Evolutionary conservation across 306 rosid genomes (phyloP).

Genomic region (Coriaria nepalensis): DNA sequence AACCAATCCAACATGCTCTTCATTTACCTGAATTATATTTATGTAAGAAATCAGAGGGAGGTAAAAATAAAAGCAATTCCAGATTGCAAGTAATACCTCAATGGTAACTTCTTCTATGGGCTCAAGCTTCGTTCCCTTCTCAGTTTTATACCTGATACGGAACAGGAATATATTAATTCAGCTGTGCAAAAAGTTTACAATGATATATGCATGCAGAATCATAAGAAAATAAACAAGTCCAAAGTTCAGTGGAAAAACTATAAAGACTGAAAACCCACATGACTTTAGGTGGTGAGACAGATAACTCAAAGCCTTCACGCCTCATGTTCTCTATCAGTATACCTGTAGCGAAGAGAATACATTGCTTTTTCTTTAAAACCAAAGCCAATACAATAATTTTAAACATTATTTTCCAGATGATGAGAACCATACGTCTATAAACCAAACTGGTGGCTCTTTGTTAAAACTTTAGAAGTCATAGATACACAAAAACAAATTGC

Average conservation of each 20-base stretch:
- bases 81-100: constrained; percentile 42
- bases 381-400: not conserved
- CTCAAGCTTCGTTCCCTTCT: constrained; percentile 63
- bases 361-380: no score
- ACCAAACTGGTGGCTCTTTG: not conserved
- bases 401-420: constrained; percentile 1
- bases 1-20: constrained; percentile 87
- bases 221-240: no score
- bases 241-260: no score
- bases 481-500: constrained; percentile 5
- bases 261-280: constrained; percentile 49
- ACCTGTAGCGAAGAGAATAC: constrained; percentile 34
- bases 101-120: constrained; percentile 93
- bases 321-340: constrained; percentile 96
- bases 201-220: not conserved
- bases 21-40: constrained; percentile 52
- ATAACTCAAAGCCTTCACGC: constrained; percentile 93
- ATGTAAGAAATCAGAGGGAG: constrained; percentile 6
- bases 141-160: constrained; percentile 75
- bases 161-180: constrained; percentile 2
- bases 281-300: constrained; percentile 96
- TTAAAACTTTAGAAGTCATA: not conserved
- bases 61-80: constrained; percentile 7
- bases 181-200: constrained; percentile 7
- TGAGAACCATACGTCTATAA: not conserved